These are phyloP conservation scores for Podila horticola DNA, from an alignment of 192 early-diverging fungal species.

Conservation along the genomic window DNA sequence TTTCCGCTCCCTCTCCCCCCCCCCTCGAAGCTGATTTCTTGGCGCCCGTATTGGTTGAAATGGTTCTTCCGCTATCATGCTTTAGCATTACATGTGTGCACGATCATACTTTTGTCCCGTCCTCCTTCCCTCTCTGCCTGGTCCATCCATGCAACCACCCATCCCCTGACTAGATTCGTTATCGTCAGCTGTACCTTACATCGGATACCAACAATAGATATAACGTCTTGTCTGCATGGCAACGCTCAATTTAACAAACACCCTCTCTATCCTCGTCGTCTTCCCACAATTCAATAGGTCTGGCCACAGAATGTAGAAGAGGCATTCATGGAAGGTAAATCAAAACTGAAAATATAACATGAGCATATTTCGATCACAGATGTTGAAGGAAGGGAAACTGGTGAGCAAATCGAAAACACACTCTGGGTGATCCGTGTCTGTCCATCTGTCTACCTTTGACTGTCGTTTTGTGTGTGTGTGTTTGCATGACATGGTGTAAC, in stretches of 20 bases:
- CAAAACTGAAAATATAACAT: neutral
- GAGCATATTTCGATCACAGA: neutral
- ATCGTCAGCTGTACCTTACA: too few relatives aligned
- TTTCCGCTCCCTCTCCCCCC: neutral
- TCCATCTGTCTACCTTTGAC: too few relatives aligned
- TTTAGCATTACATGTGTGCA: too few relatives aligned
- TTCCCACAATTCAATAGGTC: slow-evolving; percentile 47
- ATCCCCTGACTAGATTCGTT: too few relatives aligned
- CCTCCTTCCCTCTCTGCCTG: too few relatives aligned
- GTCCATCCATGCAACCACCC: too few relatives aligned
- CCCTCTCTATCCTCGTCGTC: neutral
- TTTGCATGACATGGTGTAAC: neutral
- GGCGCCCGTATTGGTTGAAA: neutral
- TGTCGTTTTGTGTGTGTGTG: too few relatives aligned
- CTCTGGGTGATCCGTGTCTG: neutral
- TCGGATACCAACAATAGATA: too few relatives aligned
- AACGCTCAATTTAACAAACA: neutral
- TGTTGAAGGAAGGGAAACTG: neutral
- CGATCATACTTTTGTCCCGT: too few relatives aligned
- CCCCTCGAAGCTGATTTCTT: neutral
- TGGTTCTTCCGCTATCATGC: neutral
- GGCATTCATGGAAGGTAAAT: slow-evolving; percentile 69
- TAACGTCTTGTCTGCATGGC: too few relatives aligned
- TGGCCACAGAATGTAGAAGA: slow-evolving; percentile 71
- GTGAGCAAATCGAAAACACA: neutral